Evolutionary conservation across 306 rosid species (phyloP).

Genomic region (Trifolium fragiferum): DNA sequence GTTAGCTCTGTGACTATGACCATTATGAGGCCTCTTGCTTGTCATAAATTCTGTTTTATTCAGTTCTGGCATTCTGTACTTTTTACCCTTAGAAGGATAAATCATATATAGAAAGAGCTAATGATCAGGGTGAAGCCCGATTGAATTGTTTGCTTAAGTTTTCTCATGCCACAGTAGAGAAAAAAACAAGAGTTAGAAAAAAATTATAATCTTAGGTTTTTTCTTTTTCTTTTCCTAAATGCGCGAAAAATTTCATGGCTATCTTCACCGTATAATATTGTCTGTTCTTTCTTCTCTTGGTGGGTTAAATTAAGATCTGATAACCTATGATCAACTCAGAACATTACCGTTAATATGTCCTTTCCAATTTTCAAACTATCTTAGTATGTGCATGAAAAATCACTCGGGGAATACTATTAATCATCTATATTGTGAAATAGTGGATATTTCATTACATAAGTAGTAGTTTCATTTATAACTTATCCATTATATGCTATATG

Average conservation of each 20-base stretch:
- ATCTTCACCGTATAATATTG: conserved; percentile 6
- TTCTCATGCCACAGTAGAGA: conserved; percentile 11
- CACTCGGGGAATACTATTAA: conserved; percentile 25
- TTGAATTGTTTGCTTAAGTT: conserved; percentile 26
- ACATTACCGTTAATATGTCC: conserved; percentile 1
- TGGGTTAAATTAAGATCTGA: conserved; percentile 12
- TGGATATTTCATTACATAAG: conserved; percentile 24
- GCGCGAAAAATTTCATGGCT: neutral
- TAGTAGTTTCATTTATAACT: conserved; percentile 23
- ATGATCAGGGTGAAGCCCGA: conserved; percentile 20
- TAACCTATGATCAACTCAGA: conserved; percentile 11
- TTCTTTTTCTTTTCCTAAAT: neutral
- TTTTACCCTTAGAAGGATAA: conserved; percentile 30
- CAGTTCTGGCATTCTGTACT: conserved; percentile 26
- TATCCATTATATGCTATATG: conserved; percentile 20
- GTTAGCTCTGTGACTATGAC: conserved; percentile 49
- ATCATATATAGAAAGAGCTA: conserved; percentile 11
- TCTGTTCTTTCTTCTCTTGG: conserved; percentile 16
- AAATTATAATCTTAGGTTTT: conserved; percentile 20
- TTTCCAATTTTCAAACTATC: conserved; percentile 8
- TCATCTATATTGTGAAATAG: conserved; percentile 7
- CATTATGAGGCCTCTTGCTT: conserved; percentile 32
- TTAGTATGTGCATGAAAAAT: conserved; percentile 21
- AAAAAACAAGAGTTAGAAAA: conserved; percentile 12
- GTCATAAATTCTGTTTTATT: conserved; percentile 29